Percentiles rank a stretch among this genome's conserved stretches.
Evolutionary conservation across 2,329 filamentous ascomycete species (phyloP).

Genomic region (Aspergillus brunneoviolaceus): DNA sequence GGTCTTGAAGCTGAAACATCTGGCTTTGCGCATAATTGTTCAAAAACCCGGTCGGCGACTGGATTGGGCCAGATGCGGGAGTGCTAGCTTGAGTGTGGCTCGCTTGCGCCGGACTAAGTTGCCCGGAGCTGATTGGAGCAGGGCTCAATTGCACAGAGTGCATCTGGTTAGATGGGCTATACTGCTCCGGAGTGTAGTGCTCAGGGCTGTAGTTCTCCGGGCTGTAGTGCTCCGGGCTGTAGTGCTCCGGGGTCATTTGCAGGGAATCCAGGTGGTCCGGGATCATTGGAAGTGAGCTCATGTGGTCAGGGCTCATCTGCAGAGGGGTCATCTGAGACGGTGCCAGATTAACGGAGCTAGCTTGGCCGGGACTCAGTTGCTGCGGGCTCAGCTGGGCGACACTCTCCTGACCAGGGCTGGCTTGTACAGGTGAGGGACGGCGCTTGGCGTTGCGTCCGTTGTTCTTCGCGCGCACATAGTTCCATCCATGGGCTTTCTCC

Average conservation of each 20-base stretch:
- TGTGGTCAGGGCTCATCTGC: background rate
- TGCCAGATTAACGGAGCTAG: slow-evolving; percentile 1
- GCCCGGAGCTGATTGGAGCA: slow-evolving; percentile 1
- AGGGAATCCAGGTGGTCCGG: slow-evolving; percentile 1
- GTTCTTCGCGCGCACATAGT: slow-evolving; percentile 88
- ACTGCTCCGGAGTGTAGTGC: background rate
- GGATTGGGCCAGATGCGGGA: background rate
- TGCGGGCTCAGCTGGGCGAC: background rate
- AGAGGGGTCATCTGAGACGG: slow-evolving; percentile 3
- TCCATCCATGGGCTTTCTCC: slow-evolving; percentile 93
- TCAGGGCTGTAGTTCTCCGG: background rate
- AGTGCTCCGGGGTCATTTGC: slow-evolving; percentile 1
- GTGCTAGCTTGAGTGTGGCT: slow-evolving; percentile 3
- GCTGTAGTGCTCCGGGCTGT: background rate
- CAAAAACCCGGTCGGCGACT: slow-evolving; percentile 3
- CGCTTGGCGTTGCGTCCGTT: slow-evolving; percentile 61
- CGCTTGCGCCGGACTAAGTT: slow-evolving; percentile 2
- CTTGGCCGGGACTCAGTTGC: background rate
- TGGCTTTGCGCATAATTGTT: slow-evolving; percentile 2
- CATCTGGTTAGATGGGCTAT: background rate
- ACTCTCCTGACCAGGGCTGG: slow-evolving; percentile 7
- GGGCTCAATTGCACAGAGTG: slow-evolving; percentile 1
- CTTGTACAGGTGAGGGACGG: slow-evolving; percentile 6
- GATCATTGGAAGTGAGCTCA: slow-evolving; percentile 1
- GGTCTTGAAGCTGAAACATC: slow-evolving; percentile 5